Base-by-base conservation (phyloP, 2,329 filamentous ascomycete genomes). In the Arthroderma sp. region DNA sequence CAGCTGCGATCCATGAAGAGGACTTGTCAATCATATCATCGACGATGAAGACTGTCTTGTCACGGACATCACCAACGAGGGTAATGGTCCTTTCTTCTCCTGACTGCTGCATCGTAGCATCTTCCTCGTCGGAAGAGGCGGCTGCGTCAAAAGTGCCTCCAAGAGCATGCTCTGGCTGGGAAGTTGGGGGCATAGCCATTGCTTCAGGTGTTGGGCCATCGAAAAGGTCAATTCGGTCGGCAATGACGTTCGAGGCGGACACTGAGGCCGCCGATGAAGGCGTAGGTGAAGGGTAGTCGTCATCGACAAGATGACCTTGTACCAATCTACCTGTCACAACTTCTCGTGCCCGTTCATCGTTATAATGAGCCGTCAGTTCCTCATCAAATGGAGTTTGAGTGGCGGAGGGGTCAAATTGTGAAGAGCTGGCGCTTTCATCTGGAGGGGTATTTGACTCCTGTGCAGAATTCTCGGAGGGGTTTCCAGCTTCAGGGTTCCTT, bases 1-100 rank as follows among this genome's bases (percentile, higher is more conserved):
- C 91, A 5, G 91, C 91, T 4, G 89, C 89, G 54, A 98, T 93
- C 91, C 91, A 98, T 5, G 86, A 94, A 9, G 83, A 86, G 6
- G 87, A 81, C 68, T 94, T 95, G 68, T 98, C 91, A 58, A 98
- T 95, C 84, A 98, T 96, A 62, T 98, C 91, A 62, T 98, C 91
- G 41, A 98, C 84, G 49, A 98, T 87, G 60, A 98, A 83, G 44
- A 96, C 91, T 0, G 86, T 82, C 47, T 86, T 79, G 59, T 86
- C 80, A 58, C 80, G 83, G 48, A 98, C 91, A 56, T 96, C 86
- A 49, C 91, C 91, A 9, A 98, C 91, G n/a, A 98, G 73, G 0
- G 91, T 98, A 56, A 98, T 93, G 70, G 89, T 94, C 58, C 88
- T 87, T 68, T 98, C 91, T 22, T 89, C 72, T 49, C 82, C 80